Conservation (phyloP, 1,139 yeast species). For the Scheffersomyces illinoinensis region DNA sequence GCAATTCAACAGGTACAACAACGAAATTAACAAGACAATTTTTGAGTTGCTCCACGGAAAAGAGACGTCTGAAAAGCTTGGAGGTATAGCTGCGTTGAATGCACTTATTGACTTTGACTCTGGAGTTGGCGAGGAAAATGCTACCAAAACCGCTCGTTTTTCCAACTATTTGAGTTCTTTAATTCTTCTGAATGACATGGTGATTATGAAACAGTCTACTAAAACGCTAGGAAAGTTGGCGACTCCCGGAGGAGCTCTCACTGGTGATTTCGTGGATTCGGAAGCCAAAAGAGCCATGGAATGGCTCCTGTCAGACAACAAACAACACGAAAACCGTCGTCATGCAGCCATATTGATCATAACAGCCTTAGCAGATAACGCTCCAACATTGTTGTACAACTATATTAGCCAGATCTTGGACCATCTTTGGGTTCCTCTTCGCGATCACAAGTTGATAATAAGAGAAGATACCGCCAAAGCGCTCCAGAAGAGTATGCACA, state of each 20-base stretch:
- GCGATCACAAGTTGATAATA: constrained; percentile 74
- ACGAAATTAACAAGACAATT: constrained; percentile 83
- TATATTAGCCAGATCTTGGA: constrained; percentile 79
- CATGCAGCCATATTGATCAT: constrained; percentile 90
- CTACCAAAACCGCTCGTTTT: constrained; percentile 86
- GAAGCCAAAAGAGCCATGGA: constrained; percentile 90
- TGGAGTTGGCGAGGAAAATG: constrained; percentile 68
- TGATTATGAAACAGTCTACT: constrained; percentile 85
- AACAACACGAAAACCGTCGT: constrained; percentile 74
- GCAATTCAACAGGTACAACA: constrained; percentile 77
- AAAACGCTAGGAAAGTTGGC: constrained; percentile 85
- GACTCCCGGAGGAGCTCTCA: constrained; percentile 82
- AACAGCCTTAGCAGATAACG: constrained; percentile 80
- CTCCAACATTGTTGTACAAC: constrained; percentile 80
- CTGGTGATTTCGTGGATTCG: constrained; percentile 90
- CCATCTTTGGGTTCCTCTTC: constrained; percentile 82
- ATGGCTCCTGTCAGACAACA: constrained; percentile 80
- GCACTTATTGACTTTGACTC: constrained; percentile 78
- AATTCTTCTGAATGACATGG: constrained; percentile 78
- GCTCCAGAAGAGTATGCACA: constrained; percentile 72
- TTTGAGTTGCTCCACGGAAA: constrained; percentile 81
- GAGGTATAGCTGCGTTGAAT: constrained; percentile 90
- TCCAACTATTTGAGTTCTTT: constrained; percentile 77
- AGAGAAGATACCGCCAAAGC: constrained; percentile 86
- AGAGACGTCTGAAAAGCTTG: constrained; percentile 72